A percentile compares a stretch with the other conserved stretches of the same genome.
These are phyloP conservation scores for Diplogelasinospora grovesii DNA, from an alignment of 495 filamentous ascomycete genomes.

Conservation along the genomic window DNA sequence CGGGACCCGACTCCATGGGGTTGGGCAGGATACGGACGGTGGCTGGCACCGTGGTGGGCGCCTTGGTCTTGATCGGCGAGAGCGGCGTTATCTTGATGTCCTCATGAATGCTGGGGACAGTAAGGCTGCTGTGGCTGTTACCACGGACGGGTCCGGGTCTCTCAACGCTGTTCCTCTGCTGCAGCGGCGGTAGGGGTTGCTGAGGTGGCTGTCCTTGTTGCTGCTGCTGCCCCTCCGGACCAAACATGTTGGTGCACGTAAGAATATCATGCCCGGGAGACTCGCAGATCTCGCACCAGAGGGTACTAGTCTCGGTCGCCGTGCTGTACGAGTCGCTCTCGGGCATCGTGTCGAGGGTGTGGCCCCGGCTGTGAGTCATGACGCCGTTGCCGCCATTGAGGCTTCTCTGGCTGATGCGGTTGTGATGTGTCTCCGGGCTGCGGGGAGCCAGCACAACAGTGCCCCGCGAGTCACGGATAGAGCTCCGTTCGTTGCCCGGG, in stretches of 20 bases:
- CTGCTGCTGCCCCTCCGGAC: conserved; percentile 35
- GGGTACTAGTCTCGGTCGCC: conserved; percentile 59
- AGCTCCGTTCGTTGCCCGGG: conserved; percentile 44
- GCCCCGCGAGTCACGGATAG: conserved; percentile 52
- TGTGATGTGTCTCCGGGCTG: conserved; percentile 29
- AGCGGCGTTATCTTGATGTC: conserved; percentile 45
- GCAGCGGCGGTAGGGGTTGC: conserved; percentile 1
- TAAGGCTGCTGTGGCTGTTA: conserved; percentile 38
- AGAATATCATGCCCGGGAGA: conserved; percentile 89
- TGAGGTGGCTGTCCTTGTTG: conserved; percentile 40
- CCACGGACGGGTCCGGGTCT: too few relatives aligned
- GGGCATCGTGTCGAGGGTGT: conserved; percentile 52
- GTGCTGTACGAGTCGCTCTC: conserved; percentile 70
- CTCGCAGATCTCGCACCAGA: conserved; percentile 97
- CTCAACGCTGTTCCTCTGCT: too few relatives aligned
- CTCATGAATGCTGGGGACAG: conserved; percentile 26
- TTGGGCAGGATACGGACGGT: conserved; percentile 43
- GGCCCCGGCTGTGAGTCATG: conserved; percentile 42
- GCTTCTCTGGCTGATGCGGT: conserved; percentile 17
- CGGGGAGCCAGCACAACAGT: conserved; percentile 47
- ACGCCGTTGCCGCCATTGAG: too few relatives aligned
- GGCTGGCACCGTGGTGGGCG: conserved; percentile 8
- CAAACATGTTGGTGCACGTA: conserved; percentile 85
- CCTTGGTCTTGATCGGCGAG: conserved; percentile 40
- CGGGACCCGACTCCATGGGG: conserved; percentile 61